Conservation (phyloP, 805 yeast species). For the Wickerhamiella hasegawae region DNA sequence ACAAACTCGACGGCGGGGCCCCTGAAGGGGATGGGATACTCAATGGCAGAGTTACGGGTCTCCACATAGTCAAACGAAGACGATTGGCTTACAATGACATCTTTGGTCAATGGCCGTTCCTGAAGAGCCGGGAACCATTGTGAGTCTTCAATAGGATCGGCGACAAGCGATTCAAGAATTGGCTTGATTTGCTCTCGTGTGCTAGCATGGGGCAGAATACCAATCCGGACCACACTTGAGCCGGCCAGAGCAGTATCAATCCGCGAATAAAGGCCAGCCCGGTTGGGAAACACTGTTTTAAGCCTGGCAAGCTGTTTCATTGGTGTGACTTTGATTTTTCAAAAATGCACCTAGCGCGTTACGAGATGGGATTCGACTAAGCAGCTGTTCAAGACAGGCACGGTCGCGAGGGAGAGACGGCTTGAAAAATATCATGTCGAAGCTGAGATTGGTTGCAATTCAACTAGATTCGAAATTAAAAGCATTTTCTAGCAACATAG, state of each 20-base stretch:
- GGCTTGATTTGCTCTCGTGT: conserved; percentile 13
- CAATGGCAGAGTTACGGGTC: conserved; percentile 21
- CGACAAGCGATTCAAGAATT: conserved; percentile 19
- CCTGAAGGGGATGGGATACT: conserved; percentile 15
- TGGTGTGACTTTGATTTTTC: background rate
- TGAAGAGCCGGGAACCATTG: conserved; percentile 18
- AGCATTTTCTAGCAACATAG: background rate
- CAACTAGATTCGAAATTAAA: conserved; percentile 5
- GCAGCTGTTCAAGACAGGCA: background rate
- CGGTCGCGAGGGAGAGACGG: background rate
- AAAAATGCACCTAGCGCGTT: background rate
- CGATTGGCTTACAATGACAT: conserved; percentile 17
- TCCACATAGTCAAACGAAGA: conserved; percentile 17
- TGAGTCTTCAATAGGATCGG: conserved; percentile 22
- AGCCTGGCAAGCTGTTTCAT: conserved; percentile 11
- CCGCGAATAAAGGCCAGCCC: conserved; percentile 16
- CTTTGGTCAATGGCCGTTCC: conserved; percentile 20
- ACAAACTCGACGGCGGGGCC: conserved; percentile 17
- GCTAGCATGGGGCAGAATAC: conserved; percentile 16
- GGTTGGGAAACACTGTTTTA: conserved; percentile 15
- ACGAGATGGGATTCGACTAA: background rate
- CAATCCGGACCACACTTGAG: conserved; percentile 16
- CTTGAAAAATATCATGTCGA: background rate
- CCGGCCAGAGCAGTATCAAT: conserved; percentile 11
- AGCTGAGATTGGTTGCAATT: conserved; percentile 5